These are phyloP conservation scores for Acacia confusa DNA, from an alignment of 306 rosid genomes.

Conservation along the genomic window DNA sequence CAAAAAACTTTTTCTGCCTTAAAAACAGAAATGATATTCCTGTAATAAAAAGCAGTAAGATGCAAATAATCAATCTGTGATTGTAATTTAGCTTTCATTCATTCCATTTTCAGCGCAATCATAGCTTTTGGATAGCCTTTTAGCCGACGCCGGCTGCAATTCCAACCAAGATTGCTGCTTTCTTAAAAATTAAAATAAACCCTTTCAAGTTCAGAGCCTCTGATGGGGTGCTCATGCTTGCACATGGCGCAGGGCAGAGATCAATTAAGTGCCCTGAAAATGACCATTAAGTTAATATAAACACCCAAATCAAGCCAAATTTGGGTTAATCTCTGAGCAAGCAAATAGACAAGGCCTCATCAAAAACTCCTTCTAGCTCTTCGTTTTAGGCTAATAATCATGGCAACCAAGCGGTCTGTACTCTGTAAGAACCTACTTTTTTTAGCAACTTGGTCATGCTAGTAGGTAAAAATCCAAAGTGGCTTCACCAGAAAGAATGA, in stretches of 20 bases:
- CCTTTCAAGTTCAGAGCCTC: not conserved
- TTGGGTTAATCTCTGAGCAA: not conserved
- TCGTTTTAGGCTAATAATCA: constrained; percentile 13
- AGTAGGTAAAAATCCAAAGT: not conserved
- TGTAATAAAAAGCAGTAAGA: no score
- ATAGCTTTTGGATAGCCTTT: constrained; percentile 3
- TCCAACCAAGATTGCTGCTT: constrained; percentile 26
- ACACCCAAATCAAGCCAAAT: not conserved
- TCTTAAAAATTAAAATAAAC: constrained; percentile 17
- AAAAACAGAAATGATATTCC: no score
- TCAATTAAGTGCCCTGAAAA: constrained; percentile 26
- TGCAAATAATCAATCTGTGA: constrained; percentile 2
- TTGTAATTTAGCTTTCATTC: not conserved
- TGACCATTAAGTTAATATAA: constrained; percentile 25
- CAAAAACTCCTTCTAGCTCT: constrained; percentile 11
- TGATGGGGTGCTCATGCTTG: constrained; percentile 25
- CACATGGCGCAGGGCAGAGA: constrained; percentile 35
- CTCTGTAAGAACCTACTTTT: not conserved
- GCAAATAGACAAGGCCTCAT: not conserved
- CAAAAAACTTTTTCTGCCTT: no score
- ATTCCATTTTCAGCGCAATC: constrained; percentile 23
- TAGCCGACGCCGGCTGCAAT: constrained; percentile 17
- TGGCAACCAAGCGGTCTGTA: constrained; percentile 1
- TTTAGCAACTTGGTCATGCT: constrained; percentile 8
- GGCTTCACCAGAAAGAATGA: not conserved